Base-by-base conservation (phyloP, 106 monocot genomes). In the Acorus calamus region DNA sequence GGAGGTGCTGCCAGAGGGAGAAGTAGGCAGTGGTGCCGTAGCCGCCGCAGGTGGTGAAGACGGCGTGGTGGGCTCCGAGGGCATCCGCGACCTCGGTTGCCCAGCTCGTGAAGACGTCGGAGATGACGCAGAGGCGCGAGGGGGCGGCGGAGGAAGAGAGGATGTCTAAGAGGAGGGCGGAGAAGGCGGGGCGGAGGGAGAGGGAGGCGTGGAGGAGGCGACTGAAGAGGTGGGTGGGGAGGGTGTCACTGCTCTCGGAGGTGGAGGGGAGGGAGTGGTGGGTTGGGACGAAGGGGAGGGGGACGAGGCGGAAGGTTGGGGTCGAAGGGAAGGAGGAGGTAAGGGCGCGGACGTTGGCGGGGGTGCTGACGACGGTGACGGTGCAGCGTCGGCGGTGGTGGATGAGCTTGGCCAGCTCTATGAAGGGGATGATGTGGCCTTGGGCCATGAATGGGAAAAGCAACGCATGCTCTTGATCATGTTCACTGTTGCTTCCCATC, bases 51-150 rank as follows among this genome's bases (percentile, higher is more conserved):
- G 80, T 78, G 41, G 44, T 50, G 59, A 78, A 81, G 7, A 63
- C 51, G 52, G 83, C 74, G 41, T 86, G 83, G 50, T 66, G 66
- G 0, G 66, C 53, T 6, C 60, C 55, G 59, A 62, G 65, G 57
- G 67, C 45, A 8, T 49, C 13, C 0, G 86, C 83, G 3, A 80
- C 41, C 7, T 68, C 65, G 2, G 55, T 64, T 1, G 81, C 73
- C 88, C 88, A 84, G 7, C 56, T 48, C 5, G 73, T 54, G 63
- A 79, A 78, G 9, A 53, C 2, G 53, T 88, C 88, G 9, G 81
- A 49, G 28, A 88, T 42, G 52, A 84, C 65, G 57, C 59, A 62
- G 6, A 78, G 14, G 7, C 49, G 53, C 7, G 54, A 47, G 7
- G 63, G 50, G 44, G 42, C 0, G 44, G 66, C 71, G 3, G 5